Evolutionary conservation across 2,329 filamentous ascomycete species (phyloP).

Genomic region (Fonsecaea pedrosoi): DNA sequence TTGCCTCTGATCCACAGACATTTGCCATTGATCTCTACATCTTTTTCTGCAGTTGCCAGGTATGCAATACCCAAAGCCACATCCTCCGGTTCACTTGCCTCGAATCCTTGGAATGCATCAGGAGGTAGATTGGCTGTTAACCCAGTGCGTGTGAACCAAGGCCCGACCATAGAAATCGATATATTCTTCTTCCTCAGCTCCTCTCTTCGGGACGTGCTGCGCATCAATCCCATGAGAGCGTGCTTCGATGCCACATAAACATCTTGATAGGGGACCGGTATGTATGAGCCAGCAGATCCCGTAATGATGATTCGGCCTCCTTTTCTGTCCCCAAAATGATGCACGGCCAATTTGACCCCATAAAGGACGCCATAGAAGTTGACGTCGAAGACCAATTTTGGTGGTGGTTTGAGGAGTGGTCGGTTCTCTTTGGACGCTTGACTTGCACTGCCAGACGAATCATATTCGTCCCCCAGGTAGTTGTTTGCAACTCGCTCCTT

Average conservation of each 20-base stretch:
- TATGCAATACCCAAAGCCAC: slow-evolving; percentile 17
- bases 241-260: slow-evolving; percentile 16
- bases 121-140: slow-evolving; percentile 10
- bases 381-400: slow-evolving; percentile 9
- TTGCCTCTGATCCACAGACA: slow-evolving; percentile 17
- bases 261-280: slow-evolving; percentile 2
- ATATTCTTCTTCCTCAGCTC: slow-evolving; percentile 8
- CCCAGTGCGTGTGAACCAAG: slow-evolving; percentile 13
- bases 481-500: slow-evolving; percentile 12
- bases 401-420: slow-evolving; percentile 8
- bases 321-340: slow-evolving; percentile 1
- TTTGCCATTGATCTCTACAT: slow-evolving; percentile 7
- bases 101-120: neutral
- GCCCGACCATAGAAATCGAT: slow-evolving; percentile 12
- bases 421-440: neutral
- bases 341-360: slow-evolving; percentile 16
- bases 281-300: slow-evolving; percentile 16
- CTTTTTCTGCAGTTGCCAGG: slow-evolving; percentile 13
- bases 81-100: slow-evolving; percentile 13
- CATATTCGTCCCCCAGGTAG: slow-evolving; percentile 7
- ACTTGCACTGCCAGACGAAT: neutral
- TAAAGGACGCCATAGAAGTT: slow-evolving; percentile 21
- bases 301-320: slow-evolving; percentile 14
- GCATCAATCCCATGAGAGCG: slow-evolving; percentile 15
- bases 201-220: slow-evolving; percentile 11